Evolutionary conservation across 306 rosid species (phyloP).

Genomic region (Quercus robur): DNA sequence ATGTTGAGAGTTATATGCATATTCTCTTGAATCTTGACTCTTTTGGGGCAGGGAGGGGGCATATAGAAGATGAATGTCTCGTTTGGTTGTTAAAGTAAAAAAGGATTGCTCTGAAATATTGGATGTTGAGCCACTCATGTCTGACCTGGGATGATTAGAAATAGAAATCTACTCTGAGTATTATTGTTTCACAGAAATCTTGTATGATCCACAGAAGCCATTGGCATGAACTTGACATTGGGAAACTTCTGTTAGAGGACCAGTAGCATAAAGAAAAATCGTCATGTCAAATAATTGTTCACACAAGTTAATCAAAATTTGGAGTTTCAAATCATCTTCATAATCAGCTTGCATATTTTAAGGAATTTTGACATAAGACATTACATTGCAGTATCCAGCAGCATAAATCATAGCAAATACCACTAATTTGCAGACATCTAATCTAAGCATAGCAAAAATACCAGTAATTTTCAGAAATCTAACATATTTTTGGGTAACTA

Average conservation of each 20-base stretch:
- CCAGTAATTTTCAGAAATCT: too few relatives aligned
- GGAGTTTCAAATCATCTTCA: neutral
- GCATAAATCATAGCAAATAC: too few relatives aligned
- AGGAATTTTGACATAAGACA: too few relatives aligned
- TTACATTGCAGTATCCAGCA: too few relatives aligned
- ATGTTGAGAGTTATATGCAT: neutral
- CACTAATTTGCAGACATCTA: too few relatives aligned
- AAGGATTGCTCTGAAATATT: neutral
- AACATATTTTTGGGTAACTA: slow-evolving; percentile 33
- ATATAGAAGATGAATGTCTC: neutral
- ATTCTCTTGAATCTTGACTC: neutral
- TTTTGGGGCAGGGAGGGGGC: neutral
- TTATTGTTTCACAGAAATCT: neutral
- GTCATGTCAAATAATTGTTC: neutral
- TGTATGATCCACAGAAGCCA: neutral
- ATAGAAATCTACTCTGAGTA: neutral
- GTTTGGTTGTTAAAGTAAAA: neutral
- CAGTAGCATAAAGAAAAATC: neutral
- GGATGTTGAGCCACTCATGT: neutral
- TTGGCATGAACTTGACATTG: neutral
- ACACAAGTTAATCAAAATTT: too few relatives aligned
- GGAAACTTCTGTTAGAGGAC: neutral
- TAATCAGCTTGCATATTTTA: neutral
- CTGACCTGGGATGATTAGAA: neutral
- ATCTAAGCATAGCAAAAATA: too few relatives aligned